Conservation (phyloP, 768 basidiomycete genomes). For the Mycena vitilis region DNA sequence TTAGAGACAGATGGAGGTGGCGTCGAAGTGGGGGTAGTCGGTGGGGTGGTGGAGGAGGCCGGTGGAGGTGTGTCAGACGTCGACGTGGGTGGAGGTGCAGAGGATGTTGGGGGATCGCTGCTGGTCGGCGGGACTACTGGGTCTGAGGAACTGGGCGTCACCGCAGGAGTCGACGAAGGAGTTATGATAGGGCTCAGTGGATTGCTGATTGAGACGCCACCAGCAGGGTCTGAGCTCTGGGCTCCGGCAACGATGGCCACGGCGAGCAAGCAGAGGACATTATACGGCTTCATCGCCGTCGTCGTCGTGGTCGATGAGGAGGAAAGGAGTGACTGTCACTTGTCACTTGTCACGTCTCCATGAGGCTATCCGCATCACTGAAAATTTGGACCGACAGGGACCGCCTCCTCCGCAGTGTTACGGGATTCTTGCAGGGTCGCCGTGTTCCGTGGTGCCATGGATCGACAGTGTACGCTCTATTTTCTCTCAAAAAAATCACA, state of each 20-base stretch:
- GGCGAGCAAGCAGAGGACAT: constrained; percentile 13
- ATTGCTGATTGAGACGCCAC: background rate
- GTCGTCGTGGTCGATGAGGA: background rate
- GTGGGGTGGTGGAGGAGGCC: constrained; percentile 8
- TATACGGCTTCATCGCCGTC: constrained; percentile 6
- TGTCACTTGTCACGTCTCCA: background rate
- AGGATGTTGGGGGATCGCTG: background rate
- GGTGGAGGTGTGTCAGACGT: constrained; percentile 27
- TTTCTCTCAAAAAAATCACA: background rate
- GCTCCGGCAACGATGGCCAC: constrained; percentile 19
- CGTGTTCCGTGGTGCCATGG: background rate
- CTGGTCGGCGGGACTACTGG: background rate
- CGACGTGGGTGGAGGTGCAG: constrained; percentile 22
- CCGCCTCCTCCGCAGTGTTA: constrained; percentile 10
- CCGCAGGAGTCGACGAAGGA: background rate
- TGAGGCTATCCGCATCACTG: constrained; percentile 1
- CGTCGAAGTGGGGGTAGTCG: constrained; percentile 24
- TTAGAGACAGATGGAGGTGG: constrained; percentile 26
- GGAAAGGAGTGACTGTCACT: background rate
- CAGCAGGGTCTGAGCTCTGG: background rate
- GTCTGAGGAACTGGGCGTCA: constrained; percentile 21
- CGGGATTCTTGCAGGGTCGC: background rate
- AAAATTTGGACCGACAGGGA: constrained; percentile 10
- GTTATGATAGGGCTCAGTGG: no score
- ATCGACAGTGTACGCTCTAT: background rate